Base-by-base conservation (phyloP, 805 yeast genomes). In the Cyberlindnera xylosilytica region DNA sequence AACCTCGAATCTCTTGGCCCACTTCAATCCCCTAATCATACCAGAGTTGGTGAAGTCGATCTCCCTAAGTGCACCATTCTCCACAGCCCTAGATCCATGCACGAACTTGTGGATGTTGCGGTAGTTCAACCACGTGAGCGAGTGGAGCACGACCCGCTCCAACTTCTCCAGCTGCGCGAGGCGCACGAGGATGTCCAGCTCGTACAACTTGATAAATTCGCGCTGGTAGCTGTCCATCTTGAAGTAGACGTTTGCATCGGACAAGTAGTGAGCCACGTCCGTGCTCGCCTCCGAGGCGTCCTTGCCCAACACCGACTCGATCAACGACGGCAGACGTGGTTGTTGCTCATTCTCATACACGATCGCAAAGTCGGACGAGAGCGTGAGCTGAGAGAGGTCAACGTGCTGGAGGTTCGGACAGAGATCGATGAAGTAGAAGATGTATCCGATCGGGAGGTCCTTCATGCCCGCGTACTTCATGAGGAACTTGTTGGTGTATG, bases 401-500 rank as follows among this genome's bases (percentile, higher is more conserved):
- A 88, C 51, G 3, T 63, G 52, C 13, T 57, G 62, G 28, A 88
- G 52, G 50, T 83, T 81, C 12, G 78, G 78, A 56, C 96, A 89
- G 26, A 76, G 64, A n/a, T 72, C 73, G 29, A 88, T 56, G 28
- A 87, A 54, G 58, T 86, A 95, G 12, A 88, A 56, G 9, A 89
- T 54, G 48, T 79, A 78, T 0, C 96, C 97, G 22, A 83, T 64
- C 1, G 97, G 97, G 6, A 88, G 58, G 58, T 88, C 97, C 51
- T 74, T 78, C n/a, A 82, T 72, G 17, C 74, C 68, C 3, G 87
- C 71, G 61, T 83, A 84, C 58, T 77, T 82, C 41, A 71, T 54
- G 28, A 87, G 59, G 49, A 81, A 78, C 43, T 78, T 75, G 57
- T 76, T 82, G 31, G 79, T 78, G 35, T 64, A 60, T 3, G 93